phyloP scores from a whole-genome alignment of 106 monocot genomes.

The Iris macrosiphon region DNA sequence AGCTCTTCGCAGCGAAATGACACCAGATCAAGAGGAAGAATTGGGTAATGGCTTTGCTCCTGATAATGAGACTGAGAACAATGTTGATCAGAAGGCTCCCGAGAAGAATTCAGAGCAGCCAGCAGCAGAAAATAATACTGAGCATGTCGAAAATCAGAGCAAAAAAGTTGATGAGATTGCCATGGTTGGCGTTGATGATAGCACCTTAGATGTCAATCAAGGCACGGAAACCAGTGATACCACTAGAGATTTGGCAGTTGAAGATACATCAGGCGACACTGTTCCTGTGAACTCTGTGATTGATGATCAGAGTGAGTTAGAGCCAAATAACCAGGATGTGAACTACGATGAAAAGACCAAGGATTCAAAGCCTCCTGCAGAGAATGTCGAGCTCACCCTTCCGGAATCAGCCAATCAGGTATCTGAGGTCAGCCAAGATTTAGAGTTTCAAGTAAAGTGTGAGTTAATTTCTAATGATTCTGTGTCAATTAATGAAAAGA shows the following conservation, averaged over 20 bases:
- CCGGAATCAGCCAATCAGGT: constrained; percentile 59
- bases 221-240: constrained; percentile 1
- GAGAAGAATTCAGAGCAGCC: background rate
- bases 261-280: constrained; percentile 5
- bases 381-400: constrained; percentile 25
- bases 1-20: constrained; percentile 23
- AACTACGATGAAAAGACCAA: constrained; percentile 13
- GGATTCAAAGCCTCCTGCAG: constrained; percentile 20
- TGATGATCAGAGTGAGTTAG: constrained; percentile 5
- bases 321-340: constrained; percentile 6
- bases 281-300: constrained; percentile 6
- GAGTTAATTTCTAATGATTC: constrained; percentile 77
- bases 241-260: constrained; percentile 1
- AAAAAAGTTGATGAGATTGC: constrained; percentile 11
- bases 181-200: constrained; percentile 4
- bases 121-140: background rate
- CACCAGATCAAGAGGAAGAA: constrained; percentile 11
- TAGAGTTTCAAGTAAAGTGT: constrained; percentile 77
- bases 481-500: constrained; percentile 83
- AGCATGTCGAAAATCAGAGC: background rate
- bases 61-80: constrained; percentile 3
- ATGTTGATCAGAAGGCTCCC: constrained; percentile 4
- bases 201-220: constrained; percentile 1
- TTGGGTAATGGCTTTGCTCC: constrained; percentile 2
- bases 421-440: constrained; percentile 81